Conservation (phyloP, 2,329 filamentous ascomycete genomes). For the Cladosporium sp. region DNA sequence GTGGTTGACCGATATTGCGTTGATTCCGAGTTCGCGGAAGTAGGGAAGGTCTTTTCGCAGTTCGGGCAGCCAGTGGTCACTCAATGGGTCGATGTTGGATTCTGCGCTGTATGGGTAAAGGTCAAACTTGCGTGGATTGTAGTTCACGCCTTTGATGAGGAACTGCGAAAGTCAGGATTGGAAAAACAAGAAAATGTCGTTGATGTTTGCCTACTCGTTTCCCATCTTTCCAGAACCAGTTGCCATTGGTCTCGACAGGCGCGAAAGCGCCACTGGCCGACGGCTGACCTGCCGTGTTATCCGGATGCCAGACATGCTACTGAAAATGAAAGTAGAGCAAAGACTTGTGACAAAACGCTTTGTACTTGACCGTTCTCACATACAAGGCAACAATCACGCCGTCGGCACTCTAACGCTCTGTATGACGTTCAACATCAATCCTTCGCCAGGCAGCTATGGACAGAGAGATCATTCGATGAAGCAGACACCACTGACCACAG, state of each 20-base stretch:
- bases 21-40: conserved; percentile 19
- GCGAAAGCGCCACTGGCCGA: background rate
- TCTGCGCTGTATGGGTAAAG: background rate
- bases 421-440: too few relatives aligned
- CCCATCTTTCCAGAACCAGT: conserved; percentile 13
- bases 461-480: too few relatives aligned
- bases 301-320: too few relatives aligned
- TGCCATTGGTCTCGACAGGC: conserved; percentile 14
- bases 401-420: too few relatives aligned
- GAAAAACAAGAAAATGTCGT: background rate
- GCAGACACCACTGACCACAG: too few relatives aligned
- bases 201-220: conserved; percentile 3
- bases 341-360: too few relatives aligned
- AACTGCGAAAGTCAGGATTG: conserved; percentile 11
- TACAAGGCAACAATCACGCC: too few relatives aligned
- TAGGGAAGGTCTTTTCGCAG: conserved; percentile 18
- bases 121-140: conserved; percentile 14
- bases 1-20: conserved; percentile 17
- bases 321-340: too few relatives aligned
- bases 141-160: conserved; percentile 23
- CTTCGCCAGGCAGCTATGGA: too few relatives aligned
- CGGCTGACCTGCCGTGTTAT: too few relatives aligned
- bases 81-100: conserved; percentile 14
- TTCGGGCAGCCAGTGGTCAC: conserved; percentile 15
- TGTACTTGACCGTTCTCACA: too few relatives aligned